Base-by-base conservation (phyloP, 23 red algal species). In the Cyanidiococcus yangmingshanensis region DNA sequence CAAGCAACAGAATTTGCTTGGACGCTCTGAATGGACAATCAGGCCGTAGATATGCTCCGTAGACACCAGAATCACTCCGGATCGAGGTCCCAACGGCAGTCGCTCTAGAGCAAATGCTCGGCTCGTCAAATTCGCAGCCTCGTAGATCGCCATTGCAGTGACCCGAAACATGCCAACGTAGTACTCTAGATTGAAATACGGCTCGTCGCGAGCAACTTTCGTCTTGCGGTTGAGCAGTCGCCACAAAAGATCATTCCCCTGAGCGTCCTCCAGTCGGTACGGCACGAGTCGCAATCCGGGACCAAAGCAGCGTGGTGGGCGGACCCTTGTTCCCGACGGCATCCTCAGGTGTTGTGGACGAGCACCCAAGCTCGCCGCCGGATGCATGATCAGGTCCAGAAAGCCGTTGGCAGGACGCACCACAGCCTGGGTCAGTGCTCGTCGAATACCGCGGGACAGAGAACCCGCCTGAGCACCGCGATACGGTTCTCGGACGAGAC, bases 341-440 rank as follows among this genome's bases (percentile, higher is more conserved):
- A 71, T 3, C 7, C n/a, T 2, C n/a, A 27, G 21, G n/a, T 32
- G 7, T 7, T 25, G 21, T 25, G n/a, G n/a, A 35, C 32, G 63
- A 35, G n/a, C n/a, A 25, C 78, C 37, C 2, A 97, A 39, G 18
- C 93, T 88, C 15, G 80, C 85, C 29, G 88, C 85, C 0, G 93
- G 93, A 74, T 97, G 87, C 15, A 88, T 84, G 54, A 97, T 87
- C 17, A 97, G 59, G 76, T 97, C 93, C 75, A 97, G 86, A 1
- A 82, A 80, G 2, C 93, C 93, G 37, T 87, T 87, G 0, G 90
- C 80, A 21, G 93, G 93, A 58, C 90, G 89, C 25, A 90, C 75
- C 26, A 91, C 74, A 37, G 79, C 88, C 30, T 87, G 87, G 71
- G 85, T 83, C 39, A 97, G 85, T 21, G 84, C 93, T 30, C 87